A percentile compares a stretch with the other conserved stretches of the same genome.
Conservation (phyloP, 805 yeast genomes). For the Yamadazyma olivae region DNA sequence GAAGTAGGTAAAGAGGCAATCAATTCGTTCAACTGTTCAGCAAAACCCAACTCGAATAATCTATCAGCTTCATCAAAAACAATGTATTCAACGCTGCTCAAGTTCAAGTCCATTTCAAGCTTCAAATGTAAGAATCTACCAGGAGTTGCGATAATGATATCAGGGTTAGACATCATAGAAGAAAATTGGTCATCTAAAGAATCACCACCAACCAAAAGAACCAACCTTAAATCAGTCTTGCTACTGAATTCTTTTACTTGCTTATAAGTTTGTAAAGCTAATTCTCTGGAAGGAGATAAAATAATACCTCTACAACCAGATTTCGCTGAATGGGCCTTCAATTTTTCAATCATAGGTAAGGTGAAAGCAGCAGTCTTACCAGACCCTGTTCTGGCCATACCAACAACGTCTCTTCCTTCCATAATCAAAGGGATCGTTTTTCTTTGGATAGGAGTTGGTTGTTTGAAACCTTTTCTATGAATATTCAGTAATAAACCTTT, state of each 20-base stretch:
- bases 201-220: constrained; percentile 94
- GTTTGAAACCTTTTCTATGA: constrained; percentile 80
- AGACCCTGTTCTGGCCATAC: constrained; percentile 99
- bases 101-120: constrained; percentile 89
- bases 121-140: constrained; percentile 95
- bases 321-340: constrained; percentile 79
- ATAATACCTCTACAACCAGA: constrained; percentile 88
- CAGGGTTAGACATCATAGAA: constrained; percentile 92
- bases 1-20: constrained; percentile 76
- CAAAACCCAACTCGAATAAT: constrained; percentile 93
- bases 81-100: constrained; percentile 80
- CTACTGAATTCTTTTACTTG: constrained; percentile 84
- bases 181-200: constrained; percentile 95
- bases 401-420: constrained; percentile 90
- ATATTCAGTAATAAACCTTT: constrained; percentile 68
- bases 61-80: constrained; percentile 98
- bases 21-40: constrained; percentile 88
- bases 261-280: constrained; percentile 88
- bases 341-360: constrained; percentile 82
- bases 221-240: constrained; percentile 79
- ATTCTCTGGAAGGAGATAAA: constrained; percentile 92
- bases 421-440: constrained; percentile 89
- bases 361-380: constrained; percentile 98
- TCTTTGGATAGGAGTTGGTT: constrained; percentile 97
- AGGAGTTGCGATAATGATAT: constrained; percentile 93